Conservation (phyloP, 495 filamentous ascomycete species). For the Trichoderma asperelloides region DNA sequence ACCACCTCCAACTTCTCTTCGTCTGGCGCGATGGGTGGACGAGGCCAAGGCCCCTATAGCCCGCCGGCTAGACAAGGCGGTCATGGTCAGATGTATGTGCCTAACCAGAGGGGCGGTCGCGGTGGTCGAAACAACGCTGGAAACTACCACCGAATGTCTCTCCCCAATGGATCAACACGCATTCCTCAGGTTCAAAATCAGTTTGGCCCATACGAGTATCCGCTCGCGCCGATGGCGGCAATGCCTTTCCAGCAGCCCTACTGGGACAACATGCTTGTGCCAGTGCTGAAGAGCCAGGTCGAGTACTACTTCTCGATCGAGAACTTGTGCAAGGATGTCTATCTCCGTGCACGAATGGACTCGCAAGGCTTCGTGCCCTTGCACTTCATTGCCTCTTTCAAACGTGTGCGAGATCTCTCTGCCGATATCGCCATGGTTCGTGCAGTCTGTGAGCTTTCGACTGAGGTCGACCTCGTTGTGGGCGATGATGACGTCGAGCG, state of each 20-base stretch:
- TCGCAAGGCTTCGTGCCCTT: slow-evolving; percentile 84
- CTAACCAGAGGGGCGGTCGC: neutral
- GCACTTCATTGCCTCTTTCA: slow-evolving; percentile 68
- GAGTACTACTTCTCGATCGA: slow-evolving; percentile 97
- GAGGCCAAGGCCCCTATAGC: slow-evolving; percentile 6
- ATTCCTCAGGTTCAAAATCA: slow-evolving; percentile 8
- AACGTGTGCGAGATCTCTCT: slow-evolving; percentile 65
- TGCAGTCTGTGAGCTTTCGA: slow-evolving; percentile 60
- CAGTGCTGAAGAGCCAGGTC: slow-evolving; percentile 50
- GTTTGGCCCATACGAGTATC: slow-evolving; percentile 8
- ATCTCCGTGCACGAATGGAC: slow-evolving; percentile 85
- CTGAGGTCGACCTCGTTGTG: slow-evolving; percentile 57
- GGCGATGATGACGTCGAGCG: slow-evolving; percentile 68
- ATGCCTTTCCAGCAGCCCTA: slow-evolving; percentile 13
- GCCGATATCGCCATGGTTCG: slow-evolving; percentile 65
- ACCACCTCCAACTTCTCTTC: neutral
- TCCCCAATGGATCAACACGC: slow-evolving; percentile 5
- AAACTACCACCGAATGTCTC: slow-evolving; percentile 11
- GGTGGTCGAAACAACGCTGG: slow-evolving; percentile 10
- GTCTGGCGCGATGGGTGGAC: slow-evolving; percentile 1
- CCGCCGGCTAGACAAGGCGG: slow-evolving; percentile 2
- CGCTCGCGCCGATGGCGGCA: neutral
- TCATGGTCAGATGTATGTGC: slow-evolving; percentile 10
- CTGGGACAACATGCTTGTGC: slow-evolving; percentile 17
- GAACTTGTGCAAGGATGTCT: slow-evolving; percentile 91